Conservation (phyloP, 164 flowering plant species). For the Houttuynia cordata region DNA sequence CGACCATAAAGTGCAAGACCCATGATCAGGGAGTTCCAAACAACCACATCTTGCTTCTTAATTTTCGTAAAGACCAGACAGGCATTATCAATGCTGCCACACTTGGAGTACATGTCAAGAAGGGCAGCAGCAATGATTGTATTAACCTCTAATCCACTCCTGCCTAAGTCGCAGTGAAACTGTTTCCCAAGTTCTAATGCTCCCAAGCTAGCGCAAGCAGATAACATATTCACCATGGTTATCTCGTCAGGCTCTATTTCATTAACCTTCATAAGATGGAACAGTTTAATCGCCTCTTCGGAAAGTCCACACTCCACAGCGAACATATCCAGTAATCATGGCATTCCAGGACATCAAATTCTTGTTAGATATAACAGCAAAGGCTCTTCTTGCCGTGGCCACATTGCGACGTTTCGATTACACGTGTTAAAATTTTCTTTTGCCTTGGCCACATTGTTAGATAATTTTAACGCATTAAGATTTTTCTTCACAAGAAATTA, state of each 20-base stretch:
- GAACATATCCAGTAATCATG: slow-evolving; percentile 27
- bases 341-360: slow-evolving; percentile 30
- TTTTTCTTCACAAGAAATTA: too few relatives aligned
- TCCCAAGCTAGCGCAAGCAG: slow-evolving; percentile 30
- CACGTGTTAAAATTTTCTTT: too few relatives aligned
- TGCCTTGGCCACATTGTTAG: too few relatives aligned
- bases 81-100: slow-evolving; percentile 18
- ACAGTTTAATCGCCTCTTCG: slow-evolving; percentile 21
- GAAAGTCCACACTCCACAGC: slow-evolving; percentile 12
- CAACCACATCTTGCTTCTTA: slow-evolving; percentile 13
- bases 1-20: slow-evolving; percentile 17
- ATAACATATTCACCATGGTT: slow-evolving; percentile 24
- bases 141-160: slow-evolving; percentile 16
- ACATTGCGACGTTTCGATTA: slow-evolving; percentile 21
- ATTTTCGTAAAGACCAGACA: slow-evolving; percentile 21
- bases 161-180: slow-evolving; percentile 16
- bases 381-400: slow-evolving; percentile 17
- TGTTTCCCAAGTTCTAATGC: slow-evolving; percentile 27
- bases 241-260: slow-evolving; percentile 26
- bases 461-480: too few relatives aligned
- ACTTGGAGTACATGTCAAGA: slow-evolving; percentile 26
- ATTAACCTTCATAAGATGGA: slow-evolving; percentile 13
- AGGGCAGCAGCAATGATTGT: slow-evolving; percentile 31
- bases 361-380: slow-evolving; percentile 16
- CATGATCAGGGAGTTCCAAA: slow-evolving; percentile 20